Evolutionary conservation across 768 basidiomycete species (phyloP).

Genomic region (Leccinum variicolor): DNA sequence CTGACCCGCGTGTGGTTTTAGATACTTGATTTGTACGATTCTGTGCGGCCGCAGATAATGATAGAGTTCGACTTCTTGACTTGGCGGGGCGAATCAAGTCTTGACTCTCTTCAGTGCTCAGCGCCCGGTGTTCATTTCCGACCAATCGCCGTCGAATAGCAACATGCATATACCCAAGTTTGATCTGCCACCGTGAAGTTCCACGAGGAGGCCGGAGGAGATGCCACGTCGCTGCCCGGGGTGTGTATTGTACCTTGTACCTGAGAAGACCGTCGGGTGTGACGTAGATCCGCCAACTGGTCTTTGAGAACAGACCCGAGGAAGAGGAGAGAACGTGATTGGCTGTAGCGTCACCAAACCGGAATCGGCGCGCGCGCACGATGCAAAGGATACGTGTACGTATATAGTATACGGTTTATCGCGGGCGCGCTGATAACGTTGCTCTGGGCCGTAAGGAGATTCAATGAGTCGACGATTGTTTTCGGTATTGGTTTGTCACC

Average conservation of each 20-base stretch:
- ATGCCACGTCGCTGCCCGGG: background rate
- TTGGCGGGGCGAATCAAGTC: background rate
- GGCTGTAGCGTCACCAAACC: background rate
- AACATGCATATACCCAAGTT: background rate
- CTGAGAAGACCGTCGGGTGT: background rate
- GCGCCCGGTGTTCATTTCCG: constrained; percentile 9
- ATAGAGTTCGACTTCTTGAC: constrained; percentile 10
- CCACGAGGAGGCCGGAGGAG: background rate
- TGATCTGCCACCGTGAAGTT: background rate
- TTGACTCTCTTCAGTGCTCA: background rate
- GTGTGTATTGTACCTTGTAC: background rate
- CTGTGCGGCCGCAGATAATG: background rate
- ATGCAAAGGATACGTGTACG: background rate
- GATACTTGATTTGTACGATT: constrained; percentile 17
- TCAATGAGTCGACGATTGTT: background rate
- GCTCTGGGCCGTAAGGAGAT: background rate
- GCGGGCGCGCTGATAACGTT: background rate
- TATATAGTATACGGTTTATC: background rate
- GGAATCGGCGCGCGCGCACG: background rate
- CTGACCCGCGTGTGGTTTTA: background rate
- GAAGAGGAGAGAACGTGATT: background rate
- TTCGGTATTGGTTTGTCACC: background rate
- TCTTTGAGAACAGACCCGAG: background rate
- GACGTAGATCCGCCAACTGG: background rate
- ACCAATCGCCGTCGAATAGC: background rate